Evolutionary conservation across 2,329 filamentous ascomycete genomes (phyloP).

Genomic region (Sclerotinia trifoliorum): DNA sequence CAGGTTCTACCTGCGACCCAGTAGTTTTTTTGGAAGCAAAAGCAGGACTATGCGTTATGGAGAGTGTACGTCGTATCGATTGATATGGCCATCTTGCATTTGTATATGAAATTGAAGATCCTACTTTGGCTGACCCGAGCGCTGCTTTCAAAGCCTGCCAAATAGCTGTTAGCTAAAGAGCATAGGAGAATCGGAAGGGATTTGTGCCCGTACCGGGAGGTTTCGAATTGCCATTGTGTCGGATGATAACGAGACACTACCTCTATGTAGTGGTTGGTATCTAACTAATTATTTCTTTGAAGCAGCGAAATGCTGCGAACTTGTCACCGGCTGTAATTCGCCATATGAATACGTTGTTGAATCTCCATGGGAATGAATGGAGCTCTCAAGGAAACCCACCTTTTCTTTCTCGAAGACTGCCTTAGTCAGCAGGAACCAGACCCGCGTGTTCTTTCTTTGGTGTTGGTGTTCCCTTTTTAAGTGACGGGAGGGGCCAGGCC

Average conservation of each 20-base stretch:
- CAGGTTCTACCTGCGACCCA: not conserved
- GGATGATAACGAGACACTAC: slow-evolving; percentile 10
- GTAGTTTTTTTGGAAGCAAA: slow-evolving; percentile 26
- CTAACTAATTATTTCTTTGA: not conserved
- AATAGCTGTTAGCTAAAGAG: slow-evolving; percentile 25
- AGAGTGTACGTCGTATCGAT: slow-evolving; percentile 3
- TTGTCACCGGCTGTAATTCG: slow-evolving; percentile 34
- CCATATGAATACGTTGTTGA: slow-evolving; percentile 31
- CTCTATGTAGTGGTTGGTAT: slow-evolving; percentile 3
- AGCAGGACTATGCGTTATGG: slow-evolving; percentile 7
- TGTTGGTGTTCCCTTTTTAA: not conserved
- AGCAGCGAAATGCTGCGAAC: slow-evolving; percentile 39
- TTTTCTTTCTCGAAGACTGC: not conserved
- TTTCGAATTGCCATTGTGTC: slow-evolving; percentile 35
- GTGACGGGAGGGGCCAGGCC: slow-evolving; percentile 8
- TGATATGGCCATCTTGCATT: slow-evolving; percentile 16
- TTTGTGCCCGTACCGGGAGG: slow-evolving; percentile 32
- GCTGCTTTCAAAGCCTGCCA: slow-evolving; percentile 25
- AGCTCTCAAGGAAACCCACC: slow-evolving; percentile 17
- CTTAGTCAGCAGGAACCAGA: slow-evolving; percentile 18
- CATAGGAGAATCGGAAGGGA: slow-evolving; percentile 20
- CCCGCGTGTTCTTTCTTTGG: not conserved
- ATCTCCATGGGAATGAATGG: slow-evolving; percentile 17
- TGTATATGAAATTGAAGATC: not conserved
- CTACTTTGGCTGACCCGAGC: slow-evolving; percentile 17